Evolutionary conservation across 2,329 filamentous ascomycete species (phyloP).

Genomic region (Aspergillus flavus): DNA sequence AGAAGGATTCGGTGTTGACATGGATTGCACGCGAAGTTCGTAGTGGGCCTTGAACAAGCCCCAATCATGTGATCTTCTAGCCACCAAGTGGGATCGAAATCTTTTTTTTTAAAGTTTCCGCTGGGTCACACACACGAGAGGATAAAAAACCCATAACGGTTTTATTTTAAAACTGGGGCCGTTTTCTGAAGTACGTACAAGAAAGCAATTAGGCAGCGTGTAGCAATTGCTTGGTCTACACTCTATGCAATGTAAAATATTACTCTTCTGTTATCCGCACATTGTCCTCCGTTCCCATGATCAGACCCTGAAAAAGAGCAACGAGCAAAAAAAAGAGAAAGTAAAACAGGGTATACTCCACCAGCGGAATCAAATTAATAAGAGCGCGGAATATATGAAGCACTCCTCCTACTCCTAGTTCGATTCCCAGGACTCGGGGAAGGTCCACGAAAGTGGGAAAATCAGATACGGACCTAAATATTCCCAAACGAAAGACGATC

Average conservation of each 20-base stretch:
- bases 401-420: not conserved
- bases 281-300: no score
- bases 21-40: not conserved
- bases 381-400: not conserved
- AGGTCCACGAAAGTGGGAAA: not conserved
- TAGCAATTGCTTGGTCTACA: not conserved
- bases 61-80: slow-evolving; percentile 14
- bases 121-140: not conserved
- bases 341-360: not conserved
- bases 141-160: not conserved
- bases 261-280: no score
- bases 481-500: not conserved
- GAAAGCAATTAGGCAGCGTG: not conserved
- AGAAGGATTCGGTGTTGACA: not conserved
- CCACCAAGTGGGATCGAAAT: slow-evolving; percentile 5
- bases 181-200: not conserved
- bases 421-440: not conserved
- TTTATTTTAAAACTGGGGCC: not conserved
- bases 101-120: not conserved
- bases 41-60: slow-evolving; percentile 15
- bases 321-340: not conserved
- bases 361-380: not conserved
- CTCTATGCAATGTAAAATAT: no score
- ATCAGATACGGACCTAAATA: not conserved
- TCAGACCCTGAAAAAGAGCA: not conserved